Evolutionary conservation across 2,329 filamentous ascomycete genomes (phyloP).

Genomic region (Diaporthe sp.): DNA sequence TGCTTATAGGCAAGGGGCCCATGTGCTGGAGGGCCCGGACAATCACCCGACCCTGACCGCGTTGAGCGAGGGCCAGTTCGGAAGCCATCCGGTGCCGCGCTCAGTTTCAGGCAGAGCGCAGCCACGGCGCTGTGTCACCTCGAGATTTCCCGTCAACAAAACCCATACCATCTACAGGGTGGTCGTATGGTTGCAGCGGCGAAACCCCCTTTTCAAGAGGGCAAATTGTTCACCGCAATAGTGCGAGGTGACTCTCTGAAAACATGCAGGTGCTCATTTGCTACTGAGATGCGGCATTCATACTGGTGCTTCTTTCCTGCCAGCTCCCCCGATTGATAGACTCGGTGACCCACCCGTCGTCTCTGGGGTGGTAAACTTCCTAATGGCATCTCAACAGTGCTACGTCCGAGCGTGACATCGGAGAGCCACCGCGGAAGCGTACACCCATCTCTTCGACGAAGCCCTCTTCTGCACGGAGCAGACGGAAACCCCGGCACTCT

Average conservation of each 20-base stretch:
- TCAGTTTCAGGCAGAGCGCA: constrained; percentile 20
- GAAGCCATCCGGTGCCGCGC: constrained; percentile 17
- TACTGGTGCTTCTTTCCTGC: neutral
- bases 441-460: neutral
- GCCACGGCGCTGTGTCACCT: constrained; percentile 2
- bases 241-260: neutral
- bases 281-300: neutral
- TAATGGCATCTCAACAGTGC: neutral
- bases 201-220: neutral
- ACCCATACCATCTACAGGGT: neutral
- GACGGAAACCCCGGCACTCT: neutral
- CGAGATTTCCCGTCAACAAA: neutral
- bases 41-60: constrained; percentile 6
- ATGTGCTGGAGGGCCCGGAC: neutral
- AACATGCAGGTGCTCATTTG: neutral
- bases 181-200: neutral
- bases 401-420: constrained; percentile 10
- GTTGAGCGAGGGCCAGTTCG: constrained; percentile 1
- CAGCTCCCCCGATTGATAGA: neutral
- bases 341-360: constrained; percentile 1
- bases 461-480: neutral
- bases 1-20: neutral
- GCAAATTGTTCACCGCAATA: constrained; percentile 17
- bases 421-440: neutral
- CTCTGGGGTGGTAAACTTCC: constrained; percentile 3